phyloP scores from a whole-genome alignment of 139 green algal species.

The Picochlorum sp. region DNA sequence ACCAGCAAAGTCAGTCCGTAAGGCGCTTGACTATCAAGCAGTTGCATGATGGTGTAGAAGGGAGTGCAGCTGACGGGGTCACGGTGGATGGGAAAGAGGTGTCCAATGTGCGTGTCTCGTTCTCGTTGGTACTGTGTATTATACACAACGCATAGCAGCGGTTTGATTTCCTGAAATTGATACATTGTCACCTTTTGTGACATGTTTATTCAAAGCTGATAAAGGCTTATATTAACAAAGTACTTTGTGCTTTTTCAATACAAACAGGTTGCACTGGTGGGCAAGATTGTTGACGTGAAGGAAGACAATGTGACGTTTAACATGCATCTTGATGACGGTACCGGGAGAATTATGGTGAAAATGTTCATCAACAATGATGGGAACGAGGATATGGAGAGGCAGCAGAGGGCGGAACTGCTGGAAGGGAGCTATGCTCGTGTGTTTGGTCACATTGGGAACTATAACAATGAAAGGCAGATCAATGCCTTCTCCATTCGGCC shows the following conservation, averaged over 20 bases:
- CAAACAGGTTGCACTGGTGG: slow-evolving; percentile 64
- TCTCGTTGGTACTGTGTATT: not conserved
- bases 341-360: slow-evolving; percentile 38
- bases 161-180: not conserved
- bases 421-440: slow-evolving; percentile 56
- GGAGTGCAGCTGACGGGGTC: slow-evolving; percentile 1
- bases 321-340: slow-evolving; percentile 60
- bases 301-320: slow-evolving; percentile 26
- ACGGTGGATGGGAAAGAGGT: slow-evolving; percentile 18
- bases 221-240: no score
- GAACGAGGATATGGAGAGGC: slow-evolving; percentile 12
- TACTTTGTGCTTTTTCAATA: no score
- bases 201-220: not conserved
- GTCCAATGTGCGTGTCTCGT: slow-evolving; percentile 15
- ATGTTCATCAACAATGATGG: slow-evolving; percentile 42
- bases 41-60: slow-evolving; percentile 24
- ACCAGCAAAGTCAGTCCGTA: slow-evolving; percentile 32
- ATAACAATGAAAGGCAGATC: slow-evolving; percentile 30
- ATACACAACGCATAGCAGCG: not conserved
- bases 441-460: slow-evolving; percentile 51
- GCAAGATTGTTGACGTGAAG: slow-evolving; percentile 36
- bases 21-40: slow-evolving; percentile 56
- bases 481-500: slow-evolving; percentile 44
- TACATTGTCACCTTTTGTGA: not conserved
- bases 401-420: slow-evolving; percentile 26